phyloP scores from a whole-genome alignment of 2,329 filamentous ascomycete genomes.

The Cytospora chrysosperma region DNA sequence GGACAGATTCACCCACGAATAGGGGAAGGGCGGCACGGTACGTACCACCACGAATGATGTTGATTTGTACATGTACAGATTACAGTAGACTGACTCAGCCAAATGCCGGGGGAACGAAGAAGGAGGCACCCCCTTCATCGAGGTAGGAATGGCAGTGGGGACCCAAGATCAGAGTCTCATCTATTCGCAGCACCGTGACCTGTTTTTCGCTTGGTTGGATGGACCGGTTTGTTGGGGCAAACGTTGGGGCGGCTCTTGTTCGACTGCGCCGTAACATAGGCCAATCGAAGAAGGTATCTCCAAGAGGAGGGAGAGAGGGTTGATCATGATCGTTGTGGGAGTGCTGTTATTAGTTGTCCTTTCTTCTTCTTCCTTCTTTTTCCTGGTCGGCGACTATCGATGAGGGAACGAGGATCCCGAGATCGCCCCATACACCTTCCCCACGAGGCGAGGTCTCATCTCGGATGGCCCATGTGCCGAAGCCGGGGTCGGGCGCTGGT shows the following conservation, averaged over 20 bases:
- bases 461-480: slow-evolving; percentile 20
- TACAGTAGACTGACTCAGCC: not conserved
- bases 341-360: too few relatives aligned
- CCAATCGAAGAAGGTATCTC: not conserved
- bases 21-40: too few relatives aligned
- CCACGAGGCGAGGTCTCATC: slow-evolving; percentile 14
- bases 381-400: slow-evolving; percentile 4
- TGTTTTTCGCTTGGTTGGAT: not conserved
- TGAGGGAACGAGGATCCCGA: slow-evolving; percentile 11
- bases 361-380: not conserved
- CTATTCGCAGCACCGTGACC: not conserved
- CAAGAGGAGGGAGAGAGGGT: not conserved
- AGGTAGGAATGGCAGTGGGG: slow-evolving; percentile 5
- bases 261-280: not conserved
- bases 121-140: not conserved
- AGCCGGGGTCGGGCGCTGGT: slow-evolving; percentile 3
- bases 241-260: not conserved
- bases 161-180: not conserved
- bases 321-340: too few relatives aligned
- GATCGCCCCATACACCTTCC: slow-evolving; percentile 6
- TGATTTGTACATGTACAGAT: too few relatives aligned
- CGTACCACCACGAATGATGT: too few relatives aligned
- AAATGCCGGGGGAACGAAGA: slow-evolving; percentile 1
- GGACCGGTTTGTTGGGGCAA: not conserved
- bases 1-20: not conserved